Base-by-base conservation (phyloP, 2,329 filamentous ascomycete genomes). In the Diplodia seriata region DNA sequence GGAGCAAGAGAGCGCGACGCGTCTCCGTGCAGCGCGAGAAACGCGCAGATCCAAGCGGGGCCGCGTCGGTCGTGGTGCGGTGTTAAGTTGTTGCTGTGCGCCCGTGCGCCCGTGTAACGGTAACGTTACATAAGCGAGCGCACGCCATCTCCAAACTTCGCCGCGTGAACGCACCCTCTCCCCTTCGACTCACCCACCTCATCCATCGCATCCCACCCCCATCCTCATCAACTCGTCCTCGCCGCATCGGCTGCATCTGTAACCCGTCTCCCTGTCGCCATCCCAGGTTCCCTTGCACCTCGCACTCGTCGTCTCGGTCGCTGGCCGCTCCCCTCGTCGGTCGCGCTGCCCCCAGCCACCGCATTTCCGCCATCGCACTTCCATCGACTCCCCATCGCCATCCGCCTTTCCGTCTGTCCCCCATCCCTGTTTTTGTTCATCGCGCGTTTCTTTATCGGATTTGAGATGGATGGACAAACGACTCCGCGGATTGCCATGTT, bases 191-290 rank as follows among this genome's bases (percentile, higher is more conserved):
- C 57, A 18, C 18, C 57, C 57, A 61, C 40, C 26, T 33, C 53
- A 18, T 31, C 43, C 56, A 31, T 53, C 63, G n/a, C 63, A 15
- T 36, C 26, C 18, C 38, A 51, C n/a, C 51, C 36, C 53, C 51
- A 29, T 33, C 38, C 20, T 29, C 63, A 56, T 56, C 63, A 55
- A 43, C 51, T 23, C 53, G n/a, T 11, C 38, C 63, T 33, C 18
- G 29, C 53, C 23, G 51, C 63, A 66, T 66, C 63, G 38, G 15
- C 40, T 50, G 12, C 53, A 57, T 50, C 63, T 36, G 29, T 55
- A n/a, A 31, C 12, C 11, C 63, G 36, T 57, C 29, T 47, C 18
- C 33, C n/a, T 11, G 20, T n/a, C 18, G 26, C 57, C 20, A 33
- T 23, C 26, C 20, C 40, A 15, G 40, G 38, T 26, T 49, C 6